Base-by-base conservation (phyloP, 139 green algal genomes). In the Tetradesmus obliquus region DNA sequence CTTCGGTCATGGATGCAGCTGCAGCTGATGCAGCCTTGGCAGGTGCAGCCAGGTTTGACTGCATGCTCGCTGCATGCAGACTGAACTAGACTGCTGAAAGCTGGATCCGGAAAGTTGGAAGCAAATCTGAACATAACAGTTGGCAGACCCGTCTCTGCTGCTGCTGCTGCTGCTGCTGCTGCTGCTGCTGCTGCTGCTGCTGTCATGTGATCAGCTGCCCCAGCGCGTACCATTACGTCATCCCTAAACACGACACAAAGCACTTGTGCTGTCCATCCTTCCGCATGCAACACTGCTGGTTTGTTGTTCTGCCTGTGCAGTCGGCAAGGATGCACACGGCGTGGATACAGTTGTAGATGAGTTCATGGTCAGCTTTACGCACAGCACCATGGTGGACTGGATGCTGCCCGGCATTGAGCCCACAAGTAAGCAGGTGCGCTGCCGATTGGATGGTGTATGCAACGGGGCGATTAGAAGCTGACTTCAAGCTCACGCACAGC, bases 361-460 rank as follows among this genome's bases (percentile, higher is more conserved):
- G 51, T 91, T 91, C 71, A 8, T 91, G 45, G 74, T 91, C 10
- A 15, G 45, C 17, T 91, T 91, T 51, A 91, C 87, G 24, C 87
- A 91, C 51, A 53, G 72, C 87, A 80, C 81, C 19, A 19, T 32
- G 13, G 85, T 91, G 87, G 87, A 91, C 55, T 91, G 87, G 87
- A 91, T 91, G 87, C 87, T 91, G 72, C 87, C 87, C 1, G 87
- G 87, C 7, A 74, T 91, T 20, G 71, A 20, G 53, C 87, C 87
- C 54, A 91, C 87, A 2, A 66, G 66, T 20, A 83, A 57, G 6
- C 8, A 58, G 58, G 82, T 87, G 53, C 22, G 53, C 32, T 45
- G 32, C 32, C 32, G 32, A 45, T 45, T 45, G 32, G 32, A 45
- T 45, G 32, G 32, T 45, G 32, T 45, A 45, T 45, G 32, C 32